These are phyloP conservation scores for Dispira simplex DNA, from an alignment of 192 early-diverging fungal genomes.

Conservation along the genomic window DNA sequence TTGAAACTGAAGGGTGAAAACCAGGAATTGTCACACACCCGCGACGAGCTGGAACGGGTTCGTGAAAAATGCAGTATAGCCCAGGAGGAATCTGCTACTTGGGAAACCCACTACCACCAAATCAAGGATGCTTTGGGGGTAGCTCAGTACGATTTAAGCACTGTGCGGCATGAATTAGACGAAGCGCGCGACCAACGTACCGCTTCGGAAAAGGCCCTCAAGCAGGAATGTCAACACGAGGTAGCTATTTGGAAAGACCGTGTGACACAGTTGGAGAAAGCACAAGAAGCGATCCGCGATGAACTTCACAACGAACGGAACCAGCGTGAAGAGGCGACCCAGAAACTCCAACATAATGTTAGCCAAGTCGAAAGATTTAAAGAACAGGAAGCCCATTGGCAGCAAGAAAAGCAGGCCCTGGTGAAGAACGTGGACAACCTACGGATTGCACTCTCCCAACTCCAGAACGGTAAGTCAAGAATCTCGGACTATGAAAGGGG, in stretches of 20 bases:
- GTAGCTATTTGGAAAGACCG: conserved; percentile 11
- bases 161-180: conserved; percentile 11
- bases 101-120: background rate
- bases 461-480: conserved; percentile 51
- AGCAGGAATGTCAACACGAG: conserved; percentile 17
- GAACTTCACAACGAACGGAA: background rate
- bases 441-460: conserved; percentile 73
- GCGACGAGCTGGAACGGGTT: conserved; percentile 11
- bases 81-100: background rate
- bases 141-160: conserved; percentile 9
- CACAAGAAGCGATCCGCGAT: background rate
- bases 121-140: conserved; percentile 13
- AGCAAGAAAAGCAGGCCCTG: conserved; percentile 38
- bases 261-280: background rate
- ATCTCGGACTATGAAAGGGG: background rate
- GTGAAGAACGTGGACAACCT: conserved; percentile 59
- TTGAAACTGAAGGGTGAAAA: conserved; percentile 77
- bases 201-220: background rate
- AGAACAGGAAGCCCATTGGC: conserved; percentile 31
- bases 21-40: conserved; percentile 27
- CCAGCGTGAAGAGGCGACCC: conserved; percentile 17
- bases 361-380: conserved; percentile 12
- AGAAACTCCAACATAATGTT: conserved; percentile 27
- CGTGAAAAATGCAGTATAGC: background rate
- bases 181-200: background rate